A percentile compares a stretch with the other conserved stretches of the same genome.
Evolutionary conservation across 2,329 filamentous ascomycete species (phyloP).

Genomic region (Hypoxylon sp.): DNA sequence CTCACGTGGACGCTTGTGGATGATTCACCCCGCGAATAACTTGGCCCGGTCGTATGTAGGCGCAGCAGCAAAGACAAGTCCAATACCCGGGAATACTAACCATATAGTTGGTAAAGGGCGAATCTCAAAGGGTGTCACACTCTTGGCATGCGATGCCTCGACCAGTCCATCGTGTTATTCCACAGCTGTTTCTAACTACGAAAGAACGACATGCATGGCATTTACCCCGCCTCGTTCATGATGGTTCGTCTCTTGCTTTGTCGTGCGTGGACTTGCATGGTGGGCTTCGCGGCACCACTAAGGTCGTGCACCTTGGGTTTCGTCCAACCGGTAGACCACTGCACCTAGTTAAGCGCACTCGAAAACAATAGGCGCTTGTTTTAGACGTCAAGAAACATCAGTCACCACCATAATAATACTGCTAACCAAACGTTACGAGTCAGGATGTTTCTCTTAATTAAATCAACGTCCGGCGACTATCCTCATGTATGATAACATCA

Average conservation of each 20-base stretch:
- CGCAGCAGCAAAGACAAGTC: no score
- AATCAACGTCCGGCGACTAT: not conserved
- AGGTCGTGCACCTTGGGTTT: conserved; percentile 9
- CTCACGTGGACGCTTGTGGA: conserved; percentile 1
- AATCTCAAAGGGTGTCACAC: conserved; percentile 19
- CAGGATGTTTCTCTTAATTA: no score
- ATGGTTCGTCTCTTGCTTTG: conserved; percentile 5
- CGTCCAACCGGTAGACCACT: conserved; percentile 6
- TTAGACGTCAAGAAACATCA: conserved; percentile 2
- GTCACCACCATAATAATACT: not conserved
- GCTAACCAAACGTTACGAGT: conserved; percentile 2
- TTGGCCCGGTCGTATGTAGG: no score
- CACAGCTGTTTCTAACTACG: conserved; percentile 5
- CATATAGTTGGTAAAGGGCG: conserved; percentile 1
- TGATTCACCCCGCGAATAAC: no score
- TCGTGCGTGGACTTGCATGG: conserved; percentile 15
- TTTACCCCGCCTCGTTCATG: conserved; percentile 28
- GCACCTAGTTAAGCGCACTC: conserved; percentile 24
- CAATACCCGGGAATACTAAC: conserved; percentile 7
- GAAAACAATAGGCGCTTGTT: conserved; percentile 23
- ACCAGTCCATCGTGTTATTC: conserved; percentile 27
- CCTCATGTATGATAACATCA: conserved; percentile 31
- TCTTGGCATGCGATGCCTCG: conserved; percentile 32
- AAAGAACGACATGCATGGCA: conserved; percentile 18
- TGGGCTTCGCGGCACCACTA: conserved; percentile 11